These are phyloP conservation scores for Suillus alpinus DNA, from an alignment of 768 basidiomycete species.

Conservation along the genomic window DNA sequence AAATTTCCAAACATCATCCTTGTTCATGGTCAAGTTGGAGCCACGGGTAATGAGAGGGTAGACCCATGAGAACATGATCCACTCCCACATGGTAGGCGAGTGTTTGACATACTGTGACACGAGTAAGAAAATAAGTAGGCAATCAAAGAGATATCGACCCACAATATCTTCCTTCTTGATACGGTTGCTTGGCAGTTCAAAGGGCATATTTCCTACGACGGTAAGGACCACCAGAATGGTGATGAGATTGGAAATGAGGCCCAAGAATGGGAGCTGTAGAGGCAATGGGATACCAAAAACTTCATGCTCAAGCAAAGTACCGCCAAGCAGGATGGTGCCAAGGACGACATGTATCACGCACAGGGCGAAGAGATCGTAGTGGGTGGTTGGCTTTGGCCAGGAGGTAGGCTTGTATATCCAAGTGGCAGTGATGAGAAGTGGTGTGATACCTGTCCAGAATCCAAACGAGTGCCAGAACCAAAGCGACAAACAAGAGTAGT, in stretches of 20 bases:
- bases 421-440: slow-evolving; percentile 47
- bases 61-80: slow-evolving; percentile 74
- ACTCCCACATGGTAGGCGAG: slow-evolving; percentile 59
- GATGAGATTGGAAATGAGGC: slow-evolving; percentile 40
- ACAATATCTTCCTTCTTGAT: slow-evolving; percentile 62
- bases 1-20: slow-evolving; percentile 69
- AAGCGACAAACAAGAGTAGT: slow-evolving; percentile 53
- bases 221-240: slow-evolving; percentile 41
- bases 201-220: slow-evolving; percentile 59
- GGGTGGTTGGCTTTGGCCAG: slow-evolving; percentile 53
- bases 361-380: slow-evolving; percentile 60
- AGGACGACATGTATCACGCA: slow-evolving; percentile 48
- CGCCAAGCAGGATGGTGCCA: slow-evolving; percentile 50
- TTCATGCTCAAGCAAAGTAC: slow-evolving; percentile 48
- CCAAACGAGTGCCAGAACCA: slow-evolving; percentile 58
- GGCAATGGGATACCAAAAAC: slow-evolving; percentile 45
- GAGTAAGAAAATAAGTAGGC: slow-evolving; percentile 5
- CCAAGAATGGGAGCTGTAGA: slow-evolving; percentile 20
- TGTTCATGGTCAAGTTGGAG: slow-evolving; percentile 53
- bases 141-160: slow-evolving; percentile 23
- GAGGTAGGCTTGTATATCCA: slow-evolving; percentile 68
- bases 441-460: slow-evolving; percentile 42
- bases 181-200: slow-evolving; percentile 56
- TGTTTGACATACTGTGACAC: slow-evolving; percentile 22
- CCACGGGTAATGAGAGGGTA: slow-evolving; percentile 58